Conservation (phyloP, 1,284 basidiomycete genomes). For the Cutaneotrichosporon mucoides region DNA sequence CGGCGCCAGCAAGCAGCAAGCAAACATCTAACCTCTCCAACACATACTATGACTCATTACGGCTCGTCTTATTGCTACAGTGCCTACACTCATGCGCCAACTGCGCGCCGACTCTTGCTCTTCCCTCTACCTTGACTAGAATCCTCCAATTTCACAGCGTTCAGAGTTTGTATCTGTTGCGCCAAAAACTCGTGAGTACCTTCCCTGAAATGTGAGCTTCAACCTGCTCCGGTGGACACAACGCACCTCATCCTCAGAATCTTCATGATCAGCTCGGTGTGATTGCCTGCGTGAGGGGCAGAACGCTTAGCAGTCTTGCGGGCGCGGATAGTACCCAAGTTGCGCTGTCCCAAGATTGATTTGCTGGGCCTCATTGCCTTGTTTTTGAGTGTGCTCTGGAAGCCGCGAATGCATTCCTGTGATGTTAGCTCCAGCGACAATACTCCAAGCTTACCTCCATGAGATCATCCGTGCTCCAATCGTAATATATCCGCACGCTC, state of each 20-base stretch:
- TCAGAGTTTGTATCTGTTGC: constrained; percentile 61
- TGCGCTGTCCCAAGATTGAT: constrained; percentile 75
- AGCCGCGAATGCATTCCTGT: constrained; percentile 81
- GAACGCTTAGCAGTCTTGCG: constrained; percentile 88
- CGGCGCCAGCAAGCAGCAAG: too few relatives aligned
- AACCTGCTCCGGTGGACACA: too few relatives aligned
- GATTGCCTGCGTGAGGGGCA: constrained; percentile 59
- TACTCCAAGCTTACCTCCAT: constrained; percentile 61
- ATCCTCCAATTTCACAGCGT: constrained; percentile 31
- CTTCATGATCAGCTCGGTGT: constrained; percentile 82
- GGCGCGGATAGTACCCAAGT: constrained; percentile 92
- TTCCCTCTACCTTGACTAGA: background rate
- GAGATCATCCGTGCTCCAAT: constrained; percentile 85
- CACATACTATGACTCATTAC: background rate
- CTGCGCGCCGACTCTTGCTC: background rate
- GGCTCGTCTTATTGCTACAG: constrained; percentile 6
- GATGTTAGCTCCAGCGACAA: constrained; percentile 6
- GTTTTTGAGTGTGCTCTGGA: constrained; percentile 66
- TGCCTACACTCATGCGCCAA: background rate
- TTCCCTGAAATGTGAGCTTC: constrained; percentile 52
- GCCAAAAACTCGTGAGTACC: constrained; percentile 83
- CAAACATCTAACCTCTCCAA: too few relatives aligned
- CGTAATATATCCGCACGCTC: constrained; percentile 86
- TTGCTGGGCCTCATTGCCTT: constrained; percentile 77
- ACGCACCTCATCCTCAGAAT: constrained; percentile 87